Base-by-base conservation (phyloP, 179 eudicot species). In the Nepenthes alata region DNA sequence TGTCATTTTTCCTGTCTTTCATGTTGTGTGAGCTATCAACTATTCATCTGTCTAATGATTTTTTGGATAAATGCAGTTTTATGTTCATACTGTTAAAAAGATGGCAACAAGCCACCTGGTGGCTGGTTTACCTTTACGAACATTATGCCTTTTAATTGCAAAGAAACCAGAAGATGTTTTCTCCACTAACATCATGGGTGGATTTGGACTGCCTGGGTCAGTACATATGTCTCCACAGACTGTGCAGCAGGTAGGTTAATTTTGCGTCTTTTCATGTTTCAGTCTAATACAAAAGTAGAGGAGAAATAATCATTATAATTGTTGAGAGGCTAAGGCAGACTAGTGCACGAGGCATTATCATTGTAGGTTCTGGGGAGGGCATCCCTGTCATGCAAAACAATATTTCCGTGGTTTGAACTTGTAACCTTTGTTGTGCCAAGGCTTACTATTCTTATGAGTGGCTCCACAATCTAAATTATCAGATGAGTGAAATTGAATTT, bases 151-250 rank as follows among this genome's bases (percentile, higher is more conserved):
- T 54, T 71, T 91, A 11, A 82, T 91, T 71, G 97, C 96, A 50
- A 89, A 85, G 74, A 85, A 80, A 58, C 97, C 96, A 49, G 90
- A 78, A 16, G 97, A 82, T 61, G 89, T 91, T 41, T 91, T 91
- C 73, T 69, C 81, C 35, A 69, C 67, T 7, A 73, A 69, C 59
- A 55, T 44, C 53, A n/a, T 73, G 36, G 65, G 73, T 67, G 52
- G 59, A 55, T 64, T 73, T 69, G 74, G 75, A 58, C 59, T 73
- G 66, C 74, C 77, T 72, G 74, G 77, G 67, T 67, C 75, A 65
- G 57, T 63, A 53, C 76, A 76, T 66, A 51, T 69, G 69, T 65
- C 79, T 61, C 82, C 72, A 49, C 88, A 77, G 57, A 75, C 77
- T 53, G 72, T 69, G 13, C 85, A 90, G 94, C 85, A 90, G 94